Base-by-base conservation (phyloP, 1,284 basidiomycete species). In the Trametes versicolor region DNA sequence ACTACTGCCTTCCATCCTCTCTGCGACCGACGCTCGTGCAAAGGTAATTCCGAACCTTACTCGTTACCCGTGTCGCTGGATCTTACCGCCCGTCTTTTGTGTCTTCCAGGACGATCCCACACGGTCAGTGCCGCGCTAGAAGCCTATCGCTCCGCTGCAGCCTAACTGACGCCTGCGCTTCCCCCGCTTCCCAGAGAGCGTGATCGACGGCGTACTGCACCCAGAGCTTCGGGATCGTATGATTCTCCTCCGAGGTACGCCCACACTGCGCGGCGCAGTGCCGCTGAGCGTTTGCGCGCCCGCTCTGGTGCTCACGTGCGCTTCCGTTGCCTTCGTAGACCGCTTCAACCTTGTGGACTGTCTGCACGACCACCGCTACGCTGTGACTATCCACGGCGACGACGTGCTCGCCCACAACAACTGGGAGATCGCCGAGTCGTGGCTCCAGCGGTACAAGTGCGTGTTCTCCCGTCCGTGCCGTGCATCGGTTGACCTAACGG, bases 171-270 rank as follows among this genome's bases (percentile, higher is more conserved):
- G 34, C 52, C 15, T 36, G 36, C 32, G 62, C 58, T 47, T 47
- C 32, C 32, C 32, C 34, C 13, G 25, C 55, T 49, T 68, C 59
- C 25, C 72, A 93, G 92, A 96, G 77, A 92, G 93, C 70, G 86
- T 93, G n/a, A 94, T 97, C 72, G 95, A 97, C 77, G 88, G 89
- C 47, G 89, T 97, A 57, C 84, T 94, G 66, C 93, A 96, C 78
- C 93, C 95, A 49, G 91, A 94, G 66, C 81, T 97, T 63, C 86
- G 95, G 51, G 95, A 97, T 75, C 87, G 94, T 36, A 92, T 97
- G 86, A 97, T 97, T 71, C 80, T 96, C 17, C 78, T 95, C 29
- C 85, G 94, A 80, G 92, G 94, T 92, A 69, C n/a, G 54, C n/a
- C 17, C 29, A n/a, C n/a, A 15, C 17, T 32, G 27, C 23, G 53